phyloP scores from a whole-genome alignment of 768 basidiomycete species.

The Strobilomyces echinocephalus region DNA sequence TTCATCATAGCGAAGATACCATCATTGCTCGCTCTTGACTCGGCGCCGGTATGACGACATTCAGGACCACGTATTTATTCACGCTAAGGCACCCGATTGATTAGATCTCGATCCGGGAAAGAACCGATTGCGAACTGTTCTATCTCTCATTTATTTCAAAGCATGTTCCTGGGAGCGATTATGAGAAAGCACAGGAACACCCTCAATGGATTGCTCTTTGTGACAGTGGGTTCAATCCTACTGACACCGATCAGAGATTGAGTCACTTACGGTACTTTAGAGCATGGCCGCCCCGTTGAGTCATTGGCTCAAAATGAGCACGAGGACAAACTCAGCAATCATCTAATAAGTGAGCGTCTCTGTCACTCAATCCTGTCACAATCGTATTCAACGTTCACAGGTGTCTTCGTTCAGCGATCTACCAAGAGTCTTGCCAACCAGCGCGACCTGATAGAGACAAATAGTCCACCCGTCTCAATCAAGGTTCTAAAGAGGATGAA shows the following conservation, averaged over 20 bases:
- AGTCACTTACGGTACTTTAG: conserved; percentile 32
- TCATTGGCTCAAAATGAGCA: conserved; percentile 23
- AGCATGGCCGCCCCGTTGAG: conserved; percentile 52
- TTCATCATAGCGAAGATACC: conserved; percentile 65
- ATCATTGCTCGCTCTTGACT: conserved; percentile 59
- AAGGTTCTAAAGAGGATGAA: conserved; percentile 68
- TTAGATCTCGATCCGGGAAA: conserved; percentile 66
- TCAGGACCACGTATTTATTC: conserved; percentile 1
- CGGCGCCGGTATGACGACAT: conserved; percentile 45
- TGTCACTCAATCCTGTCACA: not conserved
- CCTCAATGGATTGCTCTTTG: conserved; percentile 65
- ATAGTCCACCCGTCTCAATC: conserved; percentile 30
- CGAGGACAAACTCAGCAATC: conserved; percentile 53
- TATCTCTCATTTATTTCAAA: conserved; percentile 67
- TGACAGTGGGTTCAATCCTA: conserved; percentile 40
- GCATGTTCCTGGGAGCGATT: conserved; percentile 36
- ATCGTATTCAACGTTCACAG: conserved; percentile 16
- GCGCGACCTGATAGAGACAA: conserved; percentile 11
- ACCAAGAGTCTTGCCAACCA: conserved; percentile 19
- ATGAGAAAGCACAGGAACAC: conserved; percentile 46
- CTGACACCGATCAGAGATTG: not conserved
- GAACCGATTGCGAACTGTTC: conserved; percentile 77
- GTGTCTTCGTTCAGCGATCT: conserved; percentile 29
- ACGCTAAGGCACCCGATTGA: conserved; percentile 7
- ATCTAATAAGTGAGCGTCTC: conserved; percentile 50